A percentile compares a stretch with the other conserved stretches of the same genome.
phyloP scores from a whole-genome alignment of 1,284 basidiomycete species.

The Naganishia sp. region DNA sequence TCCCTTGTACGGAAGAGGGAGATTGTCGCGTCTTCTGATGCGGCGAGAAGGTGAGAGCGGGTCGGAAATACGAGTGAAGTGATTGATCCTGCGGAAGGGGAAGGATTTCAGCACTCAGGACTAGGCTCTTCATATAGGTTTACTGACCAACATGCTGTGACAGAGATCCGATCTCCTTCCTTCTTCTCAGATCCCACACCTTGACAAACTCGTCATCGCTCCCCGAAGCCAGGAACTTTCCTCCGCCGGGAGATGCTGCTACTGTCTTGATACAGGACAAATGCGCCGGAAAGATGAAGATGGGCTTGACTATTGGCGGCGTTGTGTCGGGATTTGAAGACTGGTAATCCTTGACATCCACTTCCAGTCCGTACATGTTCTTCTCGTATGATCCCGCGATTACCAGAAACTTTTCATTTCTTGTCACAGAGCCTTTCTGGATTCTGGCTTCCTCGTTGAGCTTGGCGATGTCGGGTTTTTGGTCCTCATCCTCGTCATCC shows the following conservation, averaged over 20 bases:
- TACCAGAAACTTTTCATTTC: slow-evolving; percentile 65
- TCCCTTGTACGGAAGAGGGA: slow-evolving; percentile 89
- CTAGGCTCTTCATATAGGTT: background rate
- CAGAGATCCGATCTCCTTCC: slow-evolving; percentile 88
- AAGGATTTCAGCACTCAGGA: slow-evolving; percentile 33
- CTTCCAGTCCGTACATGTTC: slow-evolving; percentile 82
- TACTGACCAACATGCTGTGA: slow-evolving; percentile 84
- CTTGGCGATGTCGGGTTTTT: slow-evolving; percentile 31
- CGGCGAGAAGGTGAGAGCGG: slow-evolving; percentile 81
- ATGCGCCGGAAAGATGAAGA: slow-evolving; percentile 96
- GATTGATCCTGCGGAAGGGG: slow-evolving; percentile 68
- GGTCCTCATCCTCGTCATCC: slow-evolving; percentile 27
- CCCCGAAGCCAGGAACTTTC: slow-evolving; percentile 94
- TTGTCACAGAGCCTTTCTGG: slow-evolving; percentile 1
- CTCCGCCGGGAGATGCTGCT: slow-evolving; percentile 77
- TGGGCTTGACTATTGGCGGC: slow-evolving; percentile 56
- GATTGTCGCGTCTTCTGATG: slow-evolving; percentile 85
- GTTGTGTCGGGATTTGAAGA: slow-evolving; percentile 18
- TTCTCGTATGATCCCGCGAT: slow-evolving; percentile 94
- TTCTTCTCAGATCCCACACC: slow-evolving; percentile 89
- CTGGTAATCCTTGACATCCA: slow-evolving; percentile 33
- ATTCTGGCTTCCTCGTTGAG: slow-evolving; percentile 3
- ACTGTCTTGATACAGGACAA: slow-evolving; percentile 88
- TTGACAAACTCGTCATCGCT: slow-evolving; percentile 94
- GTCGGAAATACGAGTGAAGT: slow-evolving; percentile 86